phyloP scores from a whole-genome alignment of 2,329 filamentous ascomycete species.

The Clonostachys rhizophaga region DNA sequence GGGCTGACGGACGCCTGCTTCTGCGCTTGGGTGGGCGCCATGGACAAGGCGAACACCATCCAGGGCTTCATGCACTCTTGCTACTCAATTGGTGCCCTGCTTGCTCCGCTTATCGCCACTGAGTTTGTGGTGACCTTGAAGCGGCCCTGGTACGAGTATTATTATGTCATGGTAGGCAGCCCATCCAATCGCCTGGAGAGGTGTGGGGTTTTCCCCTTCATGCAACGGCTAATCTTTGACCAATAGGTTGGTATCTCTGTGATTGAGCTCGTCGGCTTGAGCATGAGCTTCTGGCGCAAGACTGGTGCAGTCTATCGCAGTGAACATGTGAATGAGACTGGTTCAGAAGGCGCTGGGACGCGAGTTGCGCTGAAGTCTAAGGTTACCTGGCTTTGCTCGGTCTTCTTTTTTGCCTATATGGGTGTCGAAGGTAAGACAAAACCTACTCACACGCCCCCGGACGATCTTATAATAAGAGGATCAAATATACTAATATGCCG shows the following conservation, averaged over 20 bases:
- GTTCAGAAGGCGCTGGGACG: constrained; percentile 19
- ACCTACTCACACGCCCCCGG: neutral
- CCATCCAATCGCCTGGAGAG: neutral
- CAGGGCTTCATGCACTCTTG: constrained; percentile 61
- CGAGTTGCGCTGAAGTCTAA: constrained; percentile 33
- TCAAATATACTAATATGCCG: neutral
- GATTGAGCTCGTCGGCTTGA: constrained; percentile 49
- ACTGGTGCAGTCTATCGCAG: constrained; percentile 49
- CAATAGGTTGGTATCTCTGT: constrained; percentile 36
- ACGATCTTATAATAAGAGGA: neutral
- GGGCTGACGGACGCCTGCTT: constrained; percentile 52
- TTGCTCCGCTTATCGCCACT: constrained; percentile 62
- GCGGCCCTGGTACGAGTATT: constrained; percentile 63
- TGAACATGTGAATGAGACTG: constrained; percentile 18
- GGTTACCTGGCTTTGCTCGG: constrained; percentile 61
- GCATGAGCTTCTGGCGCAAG: constrained; percentile 54
- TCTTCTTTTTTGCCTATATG: constrained; percentile 71
- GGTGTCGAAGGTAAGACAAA: constrained; percentile 53
- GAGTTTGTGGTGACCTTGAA: constrained; percentile 56
- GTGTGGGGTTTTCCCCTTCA: neutral
- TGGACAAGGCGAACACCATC: constrained; percentile 64
- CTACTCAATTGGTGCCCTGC: constrained; percentile 61
- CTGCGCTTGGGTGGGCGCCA: constrained; percentile 51
- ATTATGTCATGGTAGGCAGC: constrained; percentile 63
- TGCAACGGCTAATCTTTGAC: too few relatives aligned